Evolutionary conservation across 441 rosid species (phyloP), one percentile per base, ranked within the genome.

Genomic region (Arabidopsis hybrid): DNA sequence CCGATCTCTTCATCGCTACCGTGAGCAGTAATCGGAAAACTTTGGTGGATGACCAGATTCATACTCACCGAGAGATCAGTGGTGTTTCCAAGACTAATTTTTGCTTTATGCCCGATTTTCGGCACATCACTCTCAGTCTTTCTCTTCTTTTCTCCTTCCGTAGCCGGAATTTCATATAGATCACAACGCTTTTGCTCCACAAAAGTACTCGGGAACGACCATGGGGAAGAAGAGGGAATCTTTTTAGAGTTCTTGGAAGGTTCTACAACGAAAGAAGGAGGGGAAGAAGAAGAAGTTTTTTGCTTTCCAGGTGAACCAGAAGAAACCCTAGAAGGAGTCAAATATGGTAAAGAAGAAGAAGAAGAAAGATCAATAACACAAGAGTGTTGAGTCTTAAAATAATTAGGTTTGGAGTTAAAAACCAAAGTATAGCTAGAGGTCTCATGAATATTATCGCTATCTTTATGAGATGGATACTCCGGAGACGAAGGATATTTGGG

Each of bases 371-470:
- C 65, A 40, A 77, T 77, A 74, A 65, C 69, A 77, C 72, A 59
- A 17, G 80, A 77, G 13, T 71, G 62, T 71, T 58, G 76, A 50
- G 73, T 36, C 45, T 65, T 61, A 13, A 58, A 34, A 60, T 60
- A 74, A 79, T 83, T 88, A 86, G 97, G 93, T 83, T 83, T 91
- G 78, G 96, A 89, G 88, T 78, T 83, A 67, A 71, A 82, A 74
- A 79, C 79, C 79, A 89, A 74, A 75, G 83, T 47, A 73, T 82
- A 82, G 74, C 73, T 36, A 66, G 81, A 72, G 3, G 57, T 46
- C 56, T 78, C 71, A 72, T 18, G 74, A 46, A 18, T 51, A 65
- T 72, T 65, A 45, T 72, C 78, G 45, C 11, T 62, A 45, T 58
- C 32, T 17, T 76, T 64, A 65, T 85, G 84, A 71, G 89, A 66